Evolutionary conservation across 1,139 yeast species (phyloP).

Genomic region (Hyphopichia wangnamkhiaoensis): DNA sequence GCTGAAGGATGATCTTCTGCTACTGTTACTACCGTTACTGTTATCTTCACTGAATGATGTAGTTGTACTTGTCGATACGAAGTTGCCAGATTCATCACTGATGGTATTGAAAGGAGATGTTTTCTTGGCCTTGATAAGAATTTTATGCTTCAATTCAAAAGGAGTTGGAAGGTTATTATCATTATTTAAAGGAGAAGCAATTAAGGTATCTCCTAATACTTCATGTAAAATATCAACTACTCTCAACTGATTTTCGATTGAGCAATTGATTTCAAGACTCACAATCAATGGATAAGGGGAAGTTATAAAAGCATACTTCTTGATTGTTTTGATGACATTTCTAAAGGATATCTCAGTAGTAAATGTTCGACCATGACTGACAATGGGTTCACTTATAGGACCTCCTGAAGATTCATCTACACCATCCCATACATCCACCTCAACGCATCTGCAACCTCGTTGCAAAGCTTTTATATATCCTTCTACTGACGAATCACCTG

Average conservation of each 20-base stretch:
- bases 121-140: constrained; percentile 76
- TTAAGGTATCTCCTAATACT: constrained; percentile 59
- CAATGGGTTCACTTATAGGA: constrained; percentile 65
- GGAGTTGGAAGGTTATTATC: constrained; percentile 66
- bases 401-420: constrained; percentile 25
- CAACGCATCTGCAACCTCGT: constrained; percentile 90
- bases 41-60: constrained; percentile 54
- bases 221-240: constrained; percentile 55
- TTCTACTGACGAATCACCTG: constrained; percentile 86
- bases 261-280: constrained; percentile 87
- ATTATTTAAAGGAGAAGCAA: constrained; percentile 42
- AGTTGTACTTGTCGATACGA: constrained; percentile 29
- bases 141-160: constrained; percentile 60
- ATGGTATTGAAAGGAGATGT: constrained; percentile 31
- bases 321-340: constrained; percentile 70
- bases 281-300: constrained; percentile 83
- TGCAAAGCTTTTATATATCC: constrained; percentile 89
- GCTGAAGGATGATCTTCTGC: constrained; percentile 18
- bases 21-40: constrained; percentile 7
- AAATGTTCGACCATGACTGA: constrained; percentile 84
- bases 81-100: constrained; percentile 22
- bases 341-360: constrained; percentile 70
- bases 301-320: constrained; percentile 81
- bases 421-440: constrained; percentile 96
- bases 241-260: constrained; percentile 58